A percentile compares a stretch with the other conserved stretches of the same genome.
phyloP scores from a whole-genome alignment of 441 rosid species.

The Gossypium aridum region DNA sequence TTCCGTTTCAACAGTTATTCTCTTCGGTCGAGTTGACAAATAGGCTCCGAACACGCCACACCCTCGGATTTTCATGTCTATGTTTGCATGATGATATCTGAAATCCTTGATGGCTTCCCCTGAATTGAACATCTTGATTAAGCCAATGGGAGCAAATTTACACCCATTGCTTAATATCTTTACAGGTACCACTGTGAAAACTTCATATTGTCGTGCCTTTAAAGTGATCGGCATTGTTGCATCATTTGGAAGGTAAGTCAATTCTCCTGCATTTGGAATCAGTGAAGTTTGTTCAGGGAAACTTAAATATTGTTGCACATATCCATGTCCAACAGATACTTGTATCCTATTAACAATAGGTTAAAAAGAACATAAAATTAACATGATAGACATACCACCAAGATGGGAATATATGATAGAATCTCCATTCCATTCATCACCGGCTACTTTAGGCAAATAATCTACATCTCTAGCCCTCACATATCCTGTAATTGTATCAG shows the following conservation, averaged over 20 bases:
- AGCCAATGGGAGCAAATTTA: slow-evolving; percentile 41
- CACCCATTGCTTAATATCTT: slow-evolving; percentile 33
- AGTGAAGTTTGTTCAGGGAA: neutral
- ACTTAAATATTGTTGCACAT: neutral
- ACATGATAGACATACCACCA: slow-evolving; percentile 34
- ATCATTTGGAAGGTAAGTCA: slow-evolving; percentile 47
- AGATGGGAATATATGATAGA: slow-evolving; percentile 50
- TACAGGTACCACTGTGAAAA: slow-evolving; percentile 54
- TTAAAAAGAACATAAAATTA: neutral
- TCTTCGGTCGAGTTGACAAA: slow-evolving; percentile 33
- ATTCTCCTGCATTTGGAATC: slow-evolving; percentile 41
- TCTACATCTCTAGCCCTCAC: slow-evolving; percentile 51
- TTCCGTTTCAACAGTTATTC: slow-evolving; percentile 27
- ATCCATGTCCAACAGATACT: neutral
- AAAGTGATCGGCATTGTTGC: slow-evolving; percentile 52
- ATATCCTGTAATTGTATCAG: slow-evolving; percentile 41
- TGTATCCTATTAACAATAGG: neutral
- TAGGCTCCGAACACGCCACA: slow-evolving; percentile 47
- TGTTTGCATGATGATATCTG: slow-evolving; percentile 25
- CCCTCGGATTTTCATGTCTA: slow-evolving; percentile 33
- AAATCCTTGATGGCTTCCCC: slow-evolving; percentile 55
- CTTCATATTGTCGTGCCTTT: slow-evolving; percentile 48
- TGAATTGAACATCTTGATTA: slow-evolving; percentile 49
- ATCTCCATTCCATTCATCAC: slow-evolving; percentile 51
- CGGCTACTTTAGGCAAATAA: slow-evolving; percentile 46